phyloP scores from a whole-genome alignment of 2,329 filamentous ascomycete genomes.

The Penicillium sp. region DNA sequence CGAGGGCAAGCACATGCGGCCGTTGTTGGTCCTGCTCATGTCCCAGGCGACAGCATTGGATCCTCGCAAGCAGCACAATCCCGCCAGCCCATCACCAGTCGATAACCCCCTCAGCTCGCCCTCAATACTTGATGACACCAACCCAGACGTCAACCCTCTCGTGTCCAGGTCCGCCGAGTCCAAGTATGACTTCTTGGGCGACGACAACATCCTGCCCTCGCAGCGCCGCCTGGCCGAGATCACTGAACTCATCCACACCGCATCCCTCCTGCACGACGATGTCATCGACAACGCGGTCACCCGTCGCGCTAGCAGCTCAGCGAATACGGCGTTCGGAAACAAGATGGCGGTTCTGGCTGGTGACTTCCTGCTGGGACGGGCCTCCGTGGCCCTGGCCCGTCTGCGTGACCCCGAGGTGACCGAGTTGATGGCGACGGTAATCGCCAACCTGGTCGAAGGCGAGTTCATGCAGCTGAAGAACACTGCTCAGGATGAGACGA shows the following conservation, averaged over 20 bases:
- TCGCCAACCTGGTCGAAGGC: constrained; percentile 95
- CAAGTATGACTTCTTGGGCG: constrained; percentile 43
- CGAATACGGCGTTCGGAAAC: constrained; percentile 94
- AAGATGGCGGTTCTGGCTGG: constrained; percentile 98
- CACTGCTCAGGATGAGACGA: constrained; percentile 80
- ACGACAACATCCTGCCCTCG: constrained; percentile 74
- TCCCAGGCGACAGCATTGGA: constrained; percentile 85
- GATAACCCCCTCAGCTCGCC: constrained; percentile 61
- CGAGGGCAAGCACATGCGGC: constrained; percentile 94
- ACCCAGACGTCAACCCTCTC: constrained; percentile 64
- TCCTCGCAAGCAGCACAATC: constrained; percentile 57
- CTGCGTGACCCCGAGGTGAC: constrained; percentile 91
- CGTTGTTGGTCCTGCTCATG: constrained; percentile 94
- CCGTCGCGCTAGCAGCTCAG: constrained; percentile 78
- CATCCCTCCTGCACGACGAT: constrained; percentile 94
- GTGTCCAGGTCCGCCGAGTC: constrained; percentile 44
- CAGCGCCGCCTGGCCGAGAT: constrained; percentile 93
- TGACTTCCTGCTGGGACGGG: constrained; percentile 91
- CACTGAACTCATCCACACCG: constrained; percentile 94
- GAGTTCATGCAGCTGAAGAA: constrained; percentile 99
- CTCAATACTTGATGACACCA: constrained; percentile 71
- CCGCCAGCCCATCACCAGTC: constrained; percentile 43
- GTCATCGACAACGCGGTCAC: constrained; percentile 92
- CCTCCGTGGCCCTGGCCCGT: constrained; percentile 87
- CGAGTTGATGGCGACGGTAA: constrained; percentile 91